Evolutionary conservation across 805 yeast species (phyloP).

Genomic region (Candida gorgasii): DNA sequence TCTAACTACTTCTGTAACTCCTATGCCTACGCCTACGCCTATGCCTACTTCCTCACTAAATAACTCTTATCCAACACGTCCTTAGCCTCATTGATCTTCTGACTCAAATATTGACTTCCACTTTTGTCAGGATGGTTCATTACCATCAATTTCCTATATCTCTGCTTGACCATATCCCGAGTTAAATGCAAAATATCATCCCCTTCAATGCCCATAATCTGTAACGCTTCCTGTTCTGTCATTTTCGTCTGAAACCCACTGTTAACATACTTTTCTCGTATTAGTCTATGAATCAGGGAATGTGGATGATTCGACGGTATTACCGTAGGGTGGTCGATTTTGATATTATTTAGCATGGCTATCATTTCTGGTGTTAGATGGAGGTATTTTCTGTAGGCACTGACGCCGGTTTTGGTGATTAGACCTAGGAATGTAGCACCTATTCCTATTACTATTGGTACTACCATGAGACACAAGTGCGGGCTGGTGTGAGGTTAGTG

Average conservation of each 20-base stretch:
- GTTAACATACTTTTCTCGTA: slow-evolving; percentile 30
- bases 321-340: slow-evolving; percentile 13
- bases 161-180: slow-evolving; percentile 28
- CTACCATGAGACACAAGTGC: slow-evolving; percentile 27
- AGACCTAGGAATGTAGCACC: slow-evolving; percentile 55
- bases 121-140: slow-evolving; percentile 44
- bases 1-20: too few species aligned
- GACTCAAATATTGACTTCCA: slow-evolving; percentile 42
- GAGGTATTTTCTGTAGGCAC: slow-evolving; percentile 30
- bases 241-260: slow-evolving; percentile 35
- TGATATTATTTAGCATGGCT: slow-evolving; percentile 34
- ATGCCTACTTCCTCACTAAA: too few species aligned
- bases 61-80: slow-evolving; percentile 42
- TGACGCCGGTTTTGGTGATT: slow-evolving; percentile 35
- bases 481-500: not conserved
- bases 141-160: slow-evolving; percentile 41
- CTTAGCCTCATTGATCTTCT: slow-evolving; percentile 46
- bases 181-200: slow-evolving; percentile 42
- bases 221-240: slow-evolving; percentile 46
- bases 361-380: slow-evolving; percentile 35
- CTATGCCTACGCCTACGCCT: too few species aligned
- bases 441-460: slow-evolving; percentile 55
- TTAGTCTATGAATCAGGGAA: slow-evolving; percentile 10
- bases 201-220: slow-evolving; percentile 42
- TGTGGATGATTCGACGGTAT: slow-evolving; percentile 13